Evolutionary conservation across 192 early-diverging fungal genomes (phyloP).

Genomic region (Geranomyces michiganensis): DNA sequence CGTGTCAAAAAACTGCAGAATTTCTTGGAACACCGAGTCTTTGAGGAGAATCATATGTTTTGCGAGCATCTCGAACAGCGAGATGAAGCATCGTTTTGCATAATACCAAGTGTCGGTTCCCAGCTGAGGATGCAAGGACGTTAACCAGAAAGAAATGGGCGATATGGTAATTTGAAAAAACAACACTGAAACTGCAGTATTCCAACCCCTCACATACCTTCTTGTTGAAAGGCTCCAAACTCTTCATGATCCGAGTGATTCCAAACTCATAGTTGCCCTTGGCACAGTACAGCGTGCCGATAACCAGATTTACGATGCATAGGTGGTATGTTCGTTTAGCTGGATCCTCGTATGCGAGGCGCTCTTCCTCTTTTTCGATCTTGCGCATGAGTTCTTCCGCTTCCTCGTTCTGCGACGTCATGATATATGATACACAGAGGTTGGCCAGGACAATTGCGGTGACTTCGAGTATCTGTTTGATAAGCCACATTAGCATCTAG

Average conservation of each 20-base stretch:
- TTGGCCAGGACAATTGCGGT: slow-evolving; percentile 68
- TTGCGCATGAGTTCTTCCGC: slow-evolving; percentile 68
- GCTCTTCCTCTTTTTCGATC: slow-evolving; percentile 70
- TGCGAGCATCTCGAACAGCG: slow-evolving; percentile 64
- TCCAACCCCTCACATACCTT: slow-evolving; percentile 43
- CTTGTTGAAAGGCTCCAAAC: slow-evolving; percentile 66
- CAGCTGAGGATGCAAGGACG: slow-evolving; percentile 41
- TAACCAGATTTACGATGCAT: slow-evolving; percentile 69
- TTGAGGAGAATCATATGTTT: slow-evolving; percentile 72
- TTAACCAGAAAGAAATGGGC: no score
- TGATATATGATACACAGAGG: slow-evolving; percentile 67
- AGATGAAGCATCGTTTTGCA: slow-evolving; percentile 64
- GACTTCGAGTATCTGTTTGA: slow-evolving; percentile 55
- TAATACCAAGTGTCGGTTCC: slow-evolving; percentile 72
- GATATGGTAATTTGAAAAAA: no score
- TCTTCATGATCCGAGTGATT: slow-evolving; percentile 67
- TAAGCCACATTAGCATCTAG: not conserved
- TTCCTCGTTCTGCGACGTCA: slow-evolving; percentile 71
- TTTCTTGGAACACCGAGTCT: slow-evolving; percentile 59
- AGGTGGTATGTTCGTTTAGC: slow-evolving; percentile 61
- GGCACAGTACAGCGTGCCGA: slow-evolving; percentile 69
- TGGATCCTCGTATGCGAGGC: slow-evolving; percentile 61
- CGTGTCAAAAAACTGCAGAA: slow-evolving; percentile 60
- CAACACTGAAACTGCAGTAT: not conserved
- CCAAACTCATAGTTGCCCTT: slow-evolving; percentile 74